phyloP scores from a whole-genome alignment of 345 rosid species.

The Balakata baccata region DNA sequence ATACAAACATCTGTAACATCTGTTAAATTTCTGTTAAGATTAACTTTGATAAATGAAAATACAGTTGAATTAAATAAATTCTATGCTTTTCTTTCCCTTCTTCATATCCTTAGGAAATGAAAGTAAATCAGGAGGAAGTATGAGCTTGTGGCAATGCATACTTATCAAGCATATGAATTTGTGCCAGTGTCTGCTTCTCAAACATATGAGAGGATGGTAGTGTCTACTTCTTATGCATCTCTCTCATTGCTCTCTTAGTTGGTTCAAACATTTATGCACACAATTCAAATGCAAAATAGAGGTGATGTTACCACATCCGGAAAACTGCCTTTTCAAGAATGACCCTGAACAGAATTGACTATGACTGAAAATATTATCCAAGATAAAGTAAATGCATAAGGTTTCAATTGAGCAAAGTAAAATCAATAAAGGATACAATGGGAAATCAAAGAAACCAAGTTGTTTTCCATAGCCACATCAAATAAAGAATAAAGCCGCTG shows the following conservation, averaged over 20 bases:
- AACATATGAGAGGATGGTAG: too few species aligned
- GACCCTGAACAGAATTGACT: background rate
- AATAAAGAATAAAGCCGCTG: constrained; percentile 82
- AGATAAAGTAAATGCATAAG: background rate
- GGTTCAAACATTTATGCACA: background rate
- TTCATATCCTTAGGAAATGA: constrained; percentile 4
- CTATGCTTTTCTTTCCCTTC: background rate
- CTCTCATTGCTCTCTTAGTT: background rate
- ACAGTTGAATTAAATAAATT: background rate
- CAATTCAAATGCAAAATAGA: constrained; percentile 10
- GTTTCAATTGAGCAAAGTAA: background rate
- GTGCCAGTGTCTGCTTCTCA: too few species aligned
- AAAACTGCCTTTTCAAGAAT: background rate
- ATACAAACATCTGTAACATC: constrained; percentile 93
- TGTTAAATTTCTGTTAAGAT: constrained; percentile 54
- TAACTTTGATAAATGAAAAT: constrained; percentile 14
- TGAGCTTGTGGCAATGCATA: background rate
- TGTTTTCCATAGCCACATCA: constrained; percentile 85
- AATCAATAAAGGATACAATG: constrained; percentile 71
- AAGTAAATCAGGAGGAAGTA: background rate
- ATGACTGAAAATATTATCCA: background rate
- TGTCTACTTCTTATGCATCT: background rate
- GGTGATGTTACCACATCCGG: background rate
- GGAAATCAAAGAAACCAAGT: constrained; percentile 75
- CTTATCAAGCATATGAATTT: background rate